Conservation (phyloP, 805 yeast species). For the Torulaspora quercuum region DNA sequence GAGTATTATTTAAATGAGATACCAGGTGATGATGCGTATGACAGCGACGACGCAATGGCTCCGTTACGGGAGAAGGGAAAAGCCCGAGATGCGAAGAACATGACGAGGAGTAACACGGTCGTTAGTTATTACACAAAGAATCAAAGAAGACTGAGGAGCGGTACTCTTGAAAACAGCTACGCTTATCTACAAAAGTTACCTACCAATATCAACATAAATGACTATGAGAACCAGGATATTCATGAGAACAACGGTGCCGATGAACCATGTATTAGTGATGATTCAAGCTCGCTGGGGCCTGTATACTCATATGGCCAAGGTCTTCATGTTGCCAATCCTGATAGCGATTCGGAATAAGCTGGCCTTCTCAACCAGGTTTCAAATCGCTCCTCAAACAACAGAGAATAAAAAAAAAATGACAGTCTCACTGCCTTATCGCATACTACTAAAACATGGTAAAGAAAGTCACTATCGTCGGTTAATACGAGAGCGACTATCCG, state of each 20-base stretch:
- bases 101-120: slow-evolving; percentile 31
- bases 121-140: slow-evolving; percentile 36
- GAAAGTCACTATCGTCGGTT: too few relatives aligned
- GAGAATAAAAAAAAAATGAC: too few relatives aligned
- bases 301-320: slow-evolving; percentile 19
- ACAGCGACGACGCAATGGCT: slow-evolving; percentile 36
- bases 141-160: slow-evolving; percentile 28
- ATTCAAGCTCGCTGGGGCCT: slow-evolving; percentile 9
- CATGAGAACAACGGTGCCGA: slow-evolving; percentile 1
- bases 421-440: too few relatives aligned
- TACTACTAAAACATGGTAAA: too few relatives aligned
- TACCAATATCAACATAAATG: slow-evolving; percentile 19
- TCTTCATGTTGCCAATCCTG: slow-evolving; percentile 34
- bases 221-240: slow-evolving; percentile 16
- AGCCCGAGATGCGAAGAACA: slow-evolving; percentile 2
- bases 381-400: too few relatives aligned
- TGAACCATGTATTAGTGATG: slow-evolving; percentile 9
- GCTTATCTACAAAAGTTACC: slow-evolving; percentile 23
- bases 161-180: slow-evolving; percentile 27
- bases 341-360: slow-evolving; percentile 28
- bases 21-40: slow-evolving; percentile 39
- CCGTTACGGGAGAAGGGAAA: slow-evolving; percentile 29
- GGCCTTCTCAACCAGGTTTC: too few relatives aligned
- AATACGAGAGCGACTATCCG: too few relatives aligned
- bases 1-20: slow-evolving; percentile 31